Conservation (phyloP, 2,329 filamentous ascomycete species). For the Ceratocystis papillata region DNA sequence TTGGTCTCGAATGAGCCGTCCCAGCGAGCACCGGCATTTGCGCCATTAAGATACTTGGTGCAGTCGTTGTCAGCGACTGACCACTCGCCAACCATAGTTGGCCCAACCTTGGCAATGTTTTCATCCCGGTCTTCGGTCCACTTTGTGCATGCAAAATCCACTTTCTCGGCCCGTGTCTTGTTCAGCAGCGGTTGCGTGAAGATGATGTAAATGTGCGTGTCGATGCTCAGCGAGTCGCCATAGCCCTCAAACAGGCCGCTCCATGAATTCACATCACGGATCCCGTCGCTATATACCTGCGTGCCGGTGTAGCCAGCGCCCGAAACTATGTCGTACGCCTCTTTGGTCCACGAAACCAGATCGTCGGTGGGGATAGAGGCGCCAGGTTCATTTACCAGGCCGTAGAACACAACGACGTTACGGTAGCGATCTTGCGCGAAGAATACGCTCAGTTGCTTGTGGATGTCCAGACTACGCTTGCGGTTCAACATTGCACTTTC, state of each 20-base stretch:
- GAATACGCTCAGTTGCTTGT: constrained; percentile 36
- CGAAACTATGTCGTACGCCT: constrained; percentile 45
- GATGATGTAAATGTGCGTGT: constrained; percentile 70
- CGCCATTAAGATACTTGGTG: constrained; percentile 53
- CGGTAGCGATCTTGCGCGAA: constrained; percentile 31
- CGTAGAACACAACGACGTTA: constrained; percentile 54
- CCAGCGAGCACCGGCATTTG: constrained; percentile 59
- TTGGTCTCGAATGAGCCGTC: constrained; percentile 52
- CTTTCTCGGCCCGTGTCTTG: constrained; percentile 54
- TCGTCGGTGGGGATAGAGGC: constrained; percentile 45
- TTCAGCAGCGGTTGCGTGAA: constrained; percentile 60
- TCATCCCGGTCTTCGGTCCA: constrained; percentile 53
- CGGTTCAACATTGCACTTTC: constrained; percentile 29
- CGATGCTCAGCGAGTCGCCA: constrained; percentile 52
- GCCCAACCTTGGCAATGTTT: constrained; percentile 43
- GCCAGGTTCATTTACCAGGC: constrained; percentile 56
- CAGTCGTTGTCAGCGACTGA: constrained; percentile 63
- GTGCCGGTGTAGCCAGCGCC: constrained; percentile 50
- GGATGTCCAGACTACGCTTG: constrained; percentile 43
- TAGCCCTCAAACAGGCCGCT: constrained; percentile 52
- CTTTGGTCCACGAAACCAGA: constrained; percentile 49
- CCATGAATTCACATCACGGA: constrained; percentile 62
- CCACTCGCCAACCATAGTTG: constrained; percentile 68
- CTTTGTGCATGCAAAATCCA: constrained; percentile 57
- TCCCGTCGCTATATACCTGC: constrained; percentile 62